phyloP scores from a whole-genome alignment of 768 basidiomycete genomes.

The Rhizopogon vinicolor region DNA sequence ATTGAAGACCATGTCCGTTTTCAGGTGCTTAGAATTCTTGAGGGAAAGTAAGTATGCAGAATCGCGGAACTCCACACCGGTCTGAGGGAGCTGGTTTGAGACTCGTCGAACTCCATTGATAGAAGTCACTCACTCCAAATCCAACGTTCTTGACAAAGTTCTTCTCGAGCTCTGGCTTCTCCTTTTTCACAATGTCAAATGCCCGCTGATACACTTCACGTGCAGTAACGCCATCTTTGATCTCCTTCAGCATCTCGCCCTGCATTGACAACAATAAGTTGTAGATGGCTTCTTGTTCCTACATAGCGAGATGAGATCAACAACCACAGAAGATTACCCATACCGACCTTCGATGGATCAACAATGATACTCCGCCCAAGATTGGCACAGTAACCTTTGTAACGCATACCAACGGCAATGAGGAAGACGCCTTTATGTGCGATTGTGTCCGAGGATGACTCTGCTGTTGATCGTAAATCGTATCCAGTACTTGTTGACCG shows the following conservation, averaged over 20 bases:
- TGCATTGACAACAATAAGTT: constrained; percentile 75
- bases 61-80: constrained; percentile 94
- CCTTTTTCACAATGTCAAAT: constrained; percentile 62
- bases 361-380: constrained; percentile 94
- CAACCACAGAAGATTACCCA: neutral
- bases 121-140: constrained; percentile 61
- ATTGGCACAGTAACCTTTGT: constrained; percentile 90
- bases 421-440: constrained; percentile 87
- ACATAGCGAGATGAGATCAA: constrained; percentile 1
- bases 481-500: constrained; percentile 79
- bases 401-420: constrained; percentile 83
- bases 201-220: constrained; percentile 85
- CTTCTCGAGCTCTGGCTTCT: constrained; percentile 79
- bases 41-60: constrained; percentile 74
- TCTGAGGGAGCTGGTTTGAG: constrained; percentile 42
- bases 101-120: neutral
- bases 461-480: constrained; percentile 82
- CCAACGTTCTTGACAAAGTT: constrained; percentile 87
- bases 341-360: constrained; percentile 76
- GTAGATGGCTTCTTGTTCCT: constrained; percentile 94
- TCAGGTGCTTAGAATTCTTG: constrained; percentile 71
- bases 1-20: constrained; percentile 81
- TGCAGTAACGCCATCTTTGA: constrained; percentile 74
- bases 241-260: constrained; percentile 61
- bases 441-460: constrained; percentile 79